Percentiles rank a stretch among this genome's conserved stretches.
Conservation (phyloP, 176 grass and related monocot genomes). For the Avena atlantica region DNA sequence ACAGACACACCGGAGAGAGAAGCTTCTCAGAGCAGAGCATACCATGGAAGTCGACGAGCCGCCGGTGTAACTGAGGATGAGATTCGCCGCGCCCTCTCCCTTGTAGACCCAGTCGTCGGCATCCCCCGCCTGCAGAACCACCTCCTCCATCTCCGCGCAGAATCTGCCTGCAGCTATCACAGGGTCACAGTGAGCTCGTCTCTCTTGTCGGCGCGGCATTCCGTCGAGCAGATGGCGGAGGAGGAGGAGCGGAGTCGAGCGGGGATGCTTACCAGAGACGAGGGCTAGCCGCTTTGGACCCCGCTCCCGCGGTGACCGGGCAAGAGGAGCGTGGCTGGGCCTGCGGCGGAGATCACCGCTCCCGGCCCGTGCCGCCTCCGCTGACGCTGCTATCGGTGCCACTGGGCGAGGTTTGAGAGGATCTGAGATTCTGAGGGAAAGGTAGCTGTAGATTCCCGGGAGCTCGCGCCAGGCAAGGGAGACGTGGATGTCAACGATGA, state of each 20-base stretch:
- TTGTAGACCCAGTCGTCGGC: slow-evolving; percentile 89
- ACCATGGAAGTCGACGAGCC: slow-evolving; percentile 65
- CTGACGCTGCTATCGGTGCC: neutral
- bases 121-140: slow-evolving; percentile 52
- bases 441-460: neutral
- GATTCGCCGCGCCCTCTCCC: slow-evolving; percentile 92
- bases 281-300: neutral
- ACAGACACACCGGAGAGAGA: too few species aligned
- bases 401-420: neutral
- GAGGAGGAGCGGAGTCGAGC: neutral
- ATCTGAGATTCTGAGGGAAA: neutral
- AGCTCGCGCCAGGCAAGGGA: neutral
- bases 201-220: slow-evolving; percentile 18
- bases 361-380: neutral
- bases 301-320: slow-evolving; percentile 20
- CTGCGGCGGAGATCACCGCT: neutral
- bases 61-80: slow-evolving; percentile 80
- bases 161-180: slow-evolving; percentile 18
- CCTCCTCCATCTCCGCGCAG: slow-evolving; percentile 44
- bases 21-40: slow-evolving; percentile 11
- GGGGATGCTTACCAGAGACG: slow-evolving; percentile 36
- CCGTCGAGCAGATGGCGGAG: slow-evolving; percentile 36
- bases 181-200: neutral
- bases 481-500: slow-evolving; percentile 21
- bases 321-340: neutral